Conservation (phyloP, 305 asterid species). For the Rubia peregrina region DNA sequence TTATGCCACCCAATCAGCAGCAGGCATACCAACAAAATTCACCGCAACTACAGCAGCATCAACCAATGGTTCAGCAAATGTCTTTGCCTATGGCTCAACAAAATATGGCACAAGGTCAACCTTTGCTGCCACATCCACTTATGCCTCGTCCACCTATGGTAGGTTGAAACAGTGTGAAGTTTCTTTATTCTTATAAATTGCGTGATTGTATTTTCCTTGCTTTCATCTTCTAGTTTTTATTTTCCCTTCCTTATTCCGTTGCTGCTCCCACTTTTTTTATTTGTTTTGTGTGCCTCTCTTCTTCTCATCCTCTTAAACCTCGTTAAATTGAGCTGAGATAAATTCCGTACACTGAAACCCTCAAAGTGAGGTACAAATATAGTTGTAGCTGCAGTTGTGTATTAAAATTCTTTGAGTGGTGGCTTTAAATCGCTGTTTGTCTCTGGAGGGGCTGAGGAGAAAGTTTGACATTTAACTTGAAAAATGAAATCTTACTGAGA, state of each 20-base stretch:
- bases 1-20: slow-evolving; percentile 63
- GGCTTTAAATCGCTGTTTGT: background rate
- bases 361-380: background rate
- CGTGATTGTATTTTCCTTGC: background rate
- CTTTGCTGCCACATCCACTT: slow-evolving; percentile 72
- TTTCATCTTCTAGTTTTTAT: background rate
- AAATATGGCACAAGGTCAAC: slow-evolving; percentile 66
- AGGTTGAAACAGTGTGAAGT: slow-evolving; percentile 60
- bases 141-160: slow-evolving; percentile 78
- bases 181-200: background rate
- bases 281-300: background rate
- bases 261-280: background rate
- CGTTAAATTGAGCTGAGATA: background rate
- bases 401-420: background rate
- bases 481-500: background rate
- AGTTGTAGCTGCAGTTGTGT: background rate
- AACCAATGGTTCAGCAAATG: slow-evolving; percentile 50
- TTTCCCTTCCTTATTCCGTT: background rate
- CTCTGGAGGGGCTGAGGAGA: background rate
- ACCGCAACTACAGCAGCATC: slow-evolving; percentile 61
- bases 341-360: background rate
- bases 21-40: slow-evolving; percentile 76
- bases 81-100: slow-evolving; percentile 55
- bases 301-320: background rate
- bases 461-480: background rate